These are phyloP conservation scores for Aspergillus fructus DNA, from an alignment of 2,329 filamentous ascomycete species.

Conservation along the genomic window DNA sequence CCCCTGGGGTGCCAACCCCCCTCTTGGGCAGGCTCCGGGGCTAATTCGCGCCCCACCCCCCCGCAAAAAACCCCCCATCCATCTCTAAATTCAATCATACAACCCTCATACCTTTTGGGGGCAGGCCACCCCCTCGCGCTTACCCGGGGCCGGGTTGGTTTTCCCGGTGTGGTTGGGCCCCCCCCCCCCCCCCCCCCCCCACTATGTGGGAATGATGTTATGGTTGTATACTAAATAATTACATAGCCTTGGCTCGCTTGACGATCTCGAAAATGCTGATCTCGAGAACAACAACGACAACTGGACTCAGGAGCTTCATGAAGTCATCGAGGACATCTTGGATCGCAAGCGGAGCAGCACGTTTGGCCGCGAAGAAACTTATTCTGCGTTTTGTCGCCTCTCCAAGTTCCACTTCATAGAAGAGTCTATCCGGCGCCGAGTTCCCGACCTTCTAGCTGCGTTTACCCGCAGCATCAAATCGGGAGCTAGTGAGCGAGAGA, in stretches of 20 bases:
- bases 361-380: slow-evolving; percentile 65
- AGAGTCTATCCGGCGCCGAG: slow-evolving; percentile 58
- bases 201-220: slow-evolving; percentile 37
- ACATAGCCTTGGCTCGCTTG: slow-evolving; percentile 63
- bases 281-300: slow-evolving; percentile 48
- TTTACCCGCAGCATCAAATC: slow-evolving; percentile 70
- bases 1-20: too few species aligned
- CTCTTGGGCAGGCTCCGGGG: too few species aligned
- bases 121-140: too few species aligned
- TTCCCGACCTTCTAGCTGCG: slow-evolving; percentile 62
- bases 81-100: too few species aligned
- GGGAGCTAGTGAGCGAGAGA: slow-evolving; percentile 68
- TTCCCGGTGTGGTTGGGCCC: too few species aligned
- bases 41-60: too few species aligned
- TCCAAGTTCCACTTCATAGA: slow-evolving; percentile 68
- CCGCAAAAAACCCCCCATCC: too few species aligned
- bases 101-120: too few species aligned
- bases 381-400: slow-evolving; percentile 63
- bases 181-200: too few species aligned
- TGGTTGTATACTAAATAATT: slow-evolving; percentile 2
- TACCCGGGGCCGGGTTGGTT: too few species aligned
- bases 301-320: slow-evolving; percentile 63
- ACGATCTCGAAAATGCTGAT: slow-evolving; percentile 59
- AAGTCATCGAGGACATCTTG: slow-evolving; percentile 69
- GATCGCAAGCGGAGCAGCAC: slow-evolving; percentile 76